Conservation (phyloP, 169 alveolate genomes). For the Eimeria necatrix region DNA sequence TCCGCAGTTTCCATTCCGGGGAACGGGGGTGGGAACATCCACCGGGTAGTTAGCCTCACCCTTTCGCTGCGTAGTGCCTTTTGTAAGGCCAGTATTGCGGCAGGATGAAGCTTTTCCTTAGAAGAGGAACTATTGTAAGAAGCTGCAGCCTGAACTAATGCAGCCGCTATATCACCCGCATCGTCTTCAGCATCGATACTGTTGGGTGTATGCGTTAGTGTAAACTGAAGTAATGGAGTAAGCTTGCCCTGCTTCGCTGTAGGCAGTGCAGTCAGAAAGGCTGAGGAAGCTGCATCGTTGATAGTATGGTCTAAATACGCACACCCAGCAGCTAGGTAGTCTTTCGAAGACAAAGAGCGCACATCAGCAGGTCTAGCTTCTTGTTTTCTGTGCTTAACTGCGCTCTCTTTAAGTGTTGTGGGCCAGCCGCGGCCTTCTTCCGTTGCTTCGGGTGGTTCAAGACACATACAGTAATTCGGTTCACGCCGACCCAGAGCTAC, state of each 20-base stretch:
- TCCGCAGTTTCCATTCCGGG: background rate
- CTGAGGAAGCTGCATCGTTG: background rate
- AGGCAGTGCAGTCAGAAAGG: background rate
- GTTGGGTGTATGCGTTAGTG: background rate
- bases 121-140: background rate
- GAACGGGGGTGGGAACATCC: constrained; percentile 56
- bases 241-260: background rate
- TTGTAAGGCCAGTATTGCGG: constrained; percentile 4
- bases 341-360: background rate
- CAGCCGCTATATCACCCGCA: constrained; percentile 59
- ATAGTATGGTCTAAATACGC: background rate
- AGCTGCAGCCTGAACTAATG: constrained; percentile 33
- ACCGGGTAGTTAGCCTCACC: constrained; percentile 65
- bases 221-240: constrained; percentile 30
- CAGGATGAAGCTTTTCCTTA: background rate
- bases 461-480: background rate
- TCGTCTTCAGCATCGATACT: constrained; percentile 6
- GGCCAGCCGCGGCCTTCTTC: background rate
- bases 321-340: background rate
- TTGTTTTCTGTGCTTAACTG: background rate
- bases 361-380: background rate
- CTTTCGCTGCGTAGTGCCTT: constrained; percentile 8
- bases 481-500: constrained; percentile 9
- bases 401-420: background rate
- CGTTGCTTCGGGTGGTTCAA: background rate